Percentiles rank a stretch among this genome's conserved stretches.
Conservation (phyloP, 164 flowering plant genomes). For the Vitis amurensis region DNA sequence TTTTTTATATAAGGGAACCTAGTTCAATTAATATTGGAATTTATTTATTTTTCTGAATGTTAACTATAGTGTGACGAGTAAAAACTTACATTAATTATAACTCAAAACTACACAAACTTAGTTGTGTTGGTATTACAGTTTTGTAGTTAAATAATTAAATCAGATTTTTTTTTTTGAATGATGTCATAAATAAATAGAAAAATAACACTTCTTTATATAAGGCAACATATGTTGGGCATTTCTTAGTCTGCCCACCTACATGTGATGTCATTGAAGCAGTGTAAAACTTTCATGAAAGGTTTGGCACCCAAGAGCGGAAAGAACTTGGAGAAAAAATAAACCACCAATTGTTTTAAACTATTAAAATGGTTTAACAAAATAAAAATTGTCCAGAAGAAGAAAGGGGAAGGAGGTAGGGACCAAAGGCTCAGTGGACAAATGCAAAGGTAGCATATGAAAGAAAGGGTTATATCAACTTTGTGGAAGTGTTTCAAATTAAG, state of each 20-base stretch:
- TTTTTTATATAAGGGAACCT: not conserved
- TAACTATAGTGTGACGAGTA: not conserved
- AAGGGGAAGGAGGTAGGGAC: too few species aligned
- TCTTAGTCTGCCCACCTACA: not conserved
- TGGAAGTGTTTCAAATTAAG: too few species aligned
- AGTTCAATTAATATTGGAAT: not conserved
- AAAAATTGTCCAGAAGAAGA: too few species aligned
- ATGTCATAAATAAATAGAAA: too few species aligned
- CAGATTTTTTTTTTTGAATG: too few species aligned
- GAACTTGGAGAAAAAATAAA: not conserved
- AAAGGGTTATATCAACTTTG: too few species aligned
- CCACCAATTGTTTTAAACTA: not conserved
- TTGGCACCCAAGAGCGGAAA: not conserved
- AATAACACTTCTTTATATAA: too few species aligned
- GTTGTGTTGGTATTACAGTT: not conserved
- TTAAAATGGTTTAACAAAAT: not conserved
- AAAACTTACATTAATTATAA: not conserved
- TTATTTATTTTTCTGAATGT: not conserved
- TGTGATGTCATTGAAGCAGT: not conserved
- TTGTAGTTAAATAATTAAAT: too few species aligned
- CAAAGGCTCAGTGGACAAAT: too few species aligned
- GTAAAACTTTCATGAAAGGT: not conserved
- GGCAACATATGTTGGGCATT: too few species aligned
- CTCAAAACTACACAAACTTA: not conserved
- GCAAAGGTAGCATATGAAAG: too few species aligned